phyloP scores from a whole-genome alignment of 2,329 filamentous ascomycete species.

The Diaporthe helianthi region DNA sequence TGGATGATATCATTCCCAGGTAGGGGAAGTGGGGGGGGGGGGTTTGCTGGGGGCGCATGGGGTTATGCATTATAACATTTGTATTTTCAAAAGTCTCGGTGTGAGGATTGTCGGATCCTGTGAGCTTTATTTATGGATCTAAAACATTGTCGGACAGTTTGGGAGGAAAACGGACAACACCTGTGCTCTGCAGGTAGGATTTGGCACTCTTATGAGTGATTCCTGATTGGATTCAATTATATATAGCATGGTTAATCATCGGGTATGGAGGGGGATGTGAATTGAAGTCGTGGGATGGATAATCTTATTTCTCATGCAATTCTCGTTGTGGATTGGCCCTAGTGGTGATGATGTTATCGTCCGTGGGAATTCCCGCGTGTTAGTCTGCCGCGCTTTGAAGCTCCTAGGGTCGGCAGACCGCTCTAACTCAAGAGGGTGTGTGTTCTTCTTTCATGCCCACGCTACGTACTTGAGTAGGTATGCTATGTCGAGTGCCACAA shows the following conservation, averaged over 20 bases:
- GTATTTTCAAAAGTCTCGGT: neutral
- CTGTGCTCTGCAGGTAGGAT: too few species aligned
- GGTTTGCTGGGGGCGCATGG: neutral
- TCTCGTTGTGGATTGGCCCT: neutral
- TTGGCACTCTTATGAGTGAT: too few species aligned
- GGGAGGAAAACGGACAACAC: too few species aligned
- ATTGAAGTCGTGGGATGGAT: neutral
- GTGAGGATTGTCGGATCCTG: neutral
- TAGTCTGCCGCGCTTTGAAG: neutral
- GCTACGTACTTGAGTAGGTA: too few species aligned
- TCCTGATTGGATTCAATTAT: too few species aligned
- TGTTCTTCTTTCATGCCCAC: neutral
- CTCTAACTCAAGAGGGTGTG: neutral
- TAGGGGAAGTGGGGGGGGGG: neutral
- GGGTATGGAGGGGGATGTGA: too few species aligned
- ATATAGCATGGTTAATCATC: too few species aligned
- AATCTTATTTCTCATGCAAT: neutral
- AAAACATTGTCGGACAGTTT: too few species aligned
- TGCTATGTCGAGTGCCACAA: neutral
- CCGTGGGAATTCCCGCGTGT: neutral
- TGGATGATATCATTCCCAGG: constrained; percentile 34
- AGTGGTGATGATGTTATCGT: neutral
- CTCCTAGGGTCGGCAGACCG: neutral
- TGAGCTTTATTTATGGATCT: constrained; percentile 6
- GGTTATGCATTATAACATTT: neutral